phyloP scores from a whole-genome alignment of 306 rosid species.

The Cyamopsis tetragonoloba region DNA sequence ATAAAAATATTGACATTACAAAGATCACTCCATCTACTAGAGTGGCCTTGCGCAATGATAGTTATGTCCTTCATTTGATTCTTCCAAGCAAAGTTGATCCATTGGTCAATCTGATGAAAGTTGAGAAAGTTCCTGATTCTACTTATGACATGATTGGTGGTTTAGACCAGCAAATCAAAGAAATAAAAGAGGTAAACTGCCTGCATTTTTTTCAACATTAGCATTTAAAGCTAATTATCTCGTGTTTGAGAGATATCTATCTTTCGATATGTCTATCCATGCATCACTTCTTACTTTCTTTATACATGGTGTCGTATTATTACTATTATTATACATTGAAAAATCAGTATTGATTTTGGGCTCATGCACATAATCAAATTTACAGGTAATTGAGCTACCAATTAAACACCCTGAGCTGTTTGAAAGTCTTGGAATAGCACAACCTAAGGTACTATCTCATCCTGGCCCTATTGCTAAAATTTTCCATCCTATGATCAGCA shows the following conservation, averaged over 20 bases:
- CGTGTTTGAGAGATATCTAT: neutral
- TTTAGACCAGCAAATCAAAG: conserved; percentile 97
- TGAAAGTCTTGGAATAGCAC: conserved; percentile 99
- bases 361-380: conserved; percentile 14
- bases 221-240: neutral
- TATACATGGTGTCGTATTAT: neutral
- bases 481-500: neutral
- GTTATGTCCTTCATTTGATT: conserved; percentile 92
- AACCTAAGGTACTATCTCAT: conserved; percentile 72
- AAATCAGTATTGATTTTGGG: neutral
- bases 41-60: conserved; percentile 98
- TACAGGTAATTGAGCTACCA: conserved; percentile 94
- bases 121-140: conserved; percentile 99
- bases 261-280: neutral
- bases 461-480: neutral
- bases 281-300: neutral
- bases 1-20: conserved; percentile 87
- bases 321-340: neutral
- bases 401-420: conserved; percentile 97
- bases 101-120: conserved; percentile 95
- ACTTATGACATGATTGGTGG: conserved; percentile 99
- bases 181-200: conserved; percentile 78
- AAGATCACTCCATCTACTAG: conserved; percentile 97
- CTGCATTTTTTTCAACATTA: conserved; percentile 7
- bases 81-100: conserved; percentile 99